Percentiles rank a stretch among this genome's conserved stretches.
These are phyloP conservation scores for Alternaria longipes DNA, from an alignment of 2,329 filamentous ascomycete species.

Conservation along the genomic window DNA sequence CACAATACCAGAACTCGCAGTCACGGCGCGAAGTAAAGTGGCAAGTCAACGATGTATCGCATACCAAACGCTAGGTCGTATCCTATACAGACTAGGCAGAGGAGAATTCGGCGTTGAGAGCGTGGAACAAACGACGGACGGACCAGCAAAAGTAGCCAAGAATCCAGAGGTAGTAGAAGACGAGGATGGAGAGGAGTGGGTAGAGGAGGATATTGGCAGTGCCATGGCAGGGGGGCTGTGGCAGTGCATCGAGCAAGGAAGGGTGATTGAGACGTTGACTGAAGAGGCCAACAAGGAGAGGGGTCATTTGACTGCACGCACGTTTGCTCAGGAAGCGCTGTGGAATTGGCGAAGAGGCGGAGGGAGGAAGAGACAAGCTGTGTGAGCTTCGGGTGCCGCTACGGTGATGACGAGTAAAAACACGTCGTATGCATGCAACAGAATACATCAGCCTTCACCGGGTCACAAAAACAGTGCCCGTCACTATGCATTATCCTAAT, in stretches of 20 bases:
- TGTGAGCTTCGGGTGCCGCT: slow-evolving; percentile 30
- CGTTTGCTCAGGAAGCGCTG: slow-evolving; percentile 87
- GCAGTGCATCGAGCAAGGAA: slow-evolving; percentile 78
- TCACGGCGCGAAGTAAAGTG: slow-evolving; percentile 81
- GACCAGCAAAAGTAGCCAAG: slow-evolving; percentile 56
- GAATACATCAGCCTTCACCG: not conserved
- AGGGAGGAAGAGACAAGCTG: slow-evolving; percentile 66
- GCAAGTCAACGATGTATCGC: slow-evolving; percentile 89
- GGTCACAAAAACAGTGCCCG: not conserved
- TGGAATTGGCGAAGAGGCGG: slow-evolving; percentile 85
- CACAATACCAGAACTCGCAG: slow-evolving; percentile 85
- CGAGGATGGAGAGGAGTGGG: slow-evolving; percentile 41
- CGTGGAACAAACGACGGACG: slow-evolving; percentile 50
- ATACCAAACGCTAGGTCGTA: slow-evolving; percentile 86
- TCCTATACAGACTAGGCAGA: slow-evolving; percentile 82
- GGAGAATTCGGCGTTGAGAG: slow-evolving; percentile 72
- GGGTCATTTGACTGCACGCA: slow-evolving; percentile 80
- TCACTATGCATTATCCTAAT: slow-evolving; percentile 2
- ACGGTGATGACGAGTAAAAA: not conserved
- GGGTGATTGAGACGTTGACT: slow-evolving; percentile 78
- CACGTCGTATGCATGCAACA: not conserved
- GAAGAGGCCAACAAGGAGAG: slow-evolving; percentile 74
- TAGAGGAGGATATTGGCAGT: slow-evolving; percentile 52
- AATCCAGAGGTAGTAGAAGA: slow-evolving; percentile 48
- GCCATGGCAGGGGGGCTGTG: slow-evolving; percentile 79